These are phyloP conservation scores for Cyclotella choctawhatcheeana DNA, from an alignment of 108 stramenopile species.

Conservation along the genomic window DNA sequence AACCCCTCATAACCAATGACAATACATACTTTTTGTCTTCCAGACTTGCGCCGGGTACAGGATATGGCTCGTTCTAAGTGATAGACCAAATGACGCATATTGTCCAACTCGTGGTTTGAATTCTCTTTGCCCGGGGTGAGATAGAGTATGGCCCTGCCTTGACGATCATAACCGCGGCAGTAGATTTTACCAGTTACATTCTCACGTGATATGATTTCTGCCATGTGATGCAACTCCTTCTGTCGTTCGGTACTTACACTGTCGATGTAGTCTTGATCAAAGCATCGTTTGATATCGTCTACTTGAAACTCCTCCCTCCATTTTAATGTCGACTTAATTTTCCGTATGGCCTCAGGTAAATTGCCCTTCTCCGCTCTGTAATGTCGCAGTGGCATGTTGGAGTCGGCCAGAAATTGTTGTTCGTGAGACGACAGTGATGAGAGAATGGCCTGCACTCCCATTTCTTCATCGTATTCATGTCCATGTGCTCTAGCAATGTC, in stretches of 20 bases:
- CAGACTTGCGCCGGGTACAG: constrained; percentile 64
- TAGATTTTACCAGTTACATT: neutral
- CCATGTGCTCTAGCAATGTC: constrained; percentile 26
- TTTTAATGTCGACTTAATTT: constrained; percentile 70
- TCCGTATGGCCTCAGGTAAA: constrained; percentile 60
- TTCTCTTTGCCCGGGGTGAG: constrained; percentile 91
- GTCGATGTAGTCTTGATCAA: constrained; percentile 14
- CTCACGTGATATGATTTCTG: constrained; percentile 8
- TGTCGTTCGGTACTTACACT: constrained; percentile 14
- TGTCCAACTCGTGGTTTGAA: constrained; percentile 68
- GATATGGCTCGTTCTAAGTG: constrained; percentile 88
- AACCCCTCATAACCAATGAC: constrained; percentile 91
- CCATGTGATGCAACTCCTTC: constrained; percentile 38
- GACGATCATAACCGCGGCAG: constrained; percentile 11
- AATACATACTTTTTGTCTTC: constrained; percentile 79
- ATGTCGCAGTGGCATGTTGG: constrained; percentile 79
- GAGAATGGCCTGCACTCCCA: constrained; percentile 54
- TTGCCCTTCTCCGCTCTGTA: constrained; percentile 85
- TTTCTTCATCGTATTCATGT: constrained; percentile 43
- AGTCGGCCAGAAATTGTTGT: constrained; percentile 59
- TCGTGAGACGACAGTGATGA: constrained; percentile 58
- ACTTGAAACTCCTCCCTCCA: constrained; percentile 90
- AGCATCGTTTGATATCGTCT: constrained; percentile 51
- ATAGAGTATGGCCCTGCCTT: constrained; percentile 83
- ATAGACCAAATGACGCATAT: constrained; percentile 92